Evolutionary conservation across 1,284 basidiomycete genomes (phyloP), one percentile per base, ranked within the genome.

Genomic region (Cystobasidium sp.): DNA sequence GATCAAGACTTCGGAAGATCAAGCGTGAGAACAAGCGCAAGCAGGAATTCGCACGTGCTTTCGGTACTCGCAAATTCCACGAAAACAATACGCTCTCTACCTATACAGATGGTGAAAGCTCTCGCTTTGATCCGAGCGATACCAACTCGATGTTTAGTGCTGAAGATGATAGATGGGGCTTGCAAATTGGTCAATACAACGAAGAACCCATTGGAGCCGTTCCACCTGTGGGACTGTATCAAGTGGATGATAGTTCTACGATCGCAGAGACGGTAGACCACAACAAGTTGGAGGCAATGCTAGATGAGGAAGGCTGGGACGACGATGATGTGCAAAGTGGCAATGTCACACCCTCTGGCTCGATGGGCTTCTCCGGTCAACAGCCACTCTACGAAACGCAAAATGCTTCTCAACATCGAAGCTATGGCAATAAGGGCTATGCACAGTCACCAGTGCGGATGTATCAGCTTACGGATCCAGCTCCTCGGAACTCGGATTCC

Each of bases 131-230:
- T 58, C 80, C 70, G 82, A 83, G 37, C 74, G 79, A 77, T 80
- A 80, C 73, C 82, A 85, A 78, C 89, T 90, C 6, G 8, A 93
- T 92, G 8, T 92, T 92, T 22, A 79, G 77, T 44, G 77, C 78
- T 6, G 94, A 97, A 63, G 94, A 96, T 53, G 96, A 99, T 81
- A 88, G 91, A 56, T 98, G 94, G 94, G 93, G 91, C 3, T 83
- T 86, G 9, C 91, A 93, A 81, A 91, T 93, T 74, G 91, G 91
- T 12, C 89, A 86, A 39, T 97, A 97, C 84, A 93, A 95, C 82
- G 94, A 97, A 83, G 86, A 92, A 79, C 78, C 86, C 0, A 86
- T 88, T 76, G 94, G 89, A 79, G 39, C 41, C 14, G 89, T 91
- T 43, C 91, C 94, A 0, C 93, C 94, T 10, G 85, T 88, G n/a